phyloP scores from a whole-genome alignment of 2,329 filamentous ascomycete species.

The Colletotrichum orchidophilum region DNA sequence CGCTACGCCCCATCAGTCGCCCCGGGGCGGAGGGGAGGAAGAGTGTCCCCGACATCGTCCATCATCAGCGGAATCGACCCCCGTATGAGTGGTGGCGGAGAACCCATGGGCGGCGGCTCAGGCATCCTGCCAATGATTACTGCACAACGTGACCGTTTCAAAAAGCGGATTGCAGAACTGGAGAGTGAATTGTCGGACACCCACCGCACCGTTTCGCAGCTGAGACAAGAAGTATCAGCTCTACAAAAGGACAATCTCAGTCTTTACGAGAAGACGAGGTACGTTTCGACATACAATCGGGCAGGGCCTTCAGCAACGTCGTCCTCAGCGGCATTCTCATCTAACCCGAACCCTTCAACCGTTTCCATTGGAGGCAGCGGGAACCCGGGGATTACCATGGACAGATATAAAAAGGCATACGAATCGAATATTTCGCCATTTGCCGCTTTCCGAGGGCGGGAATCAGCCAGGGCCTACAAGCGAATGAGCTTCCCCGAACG shows the following conservation, averaged over 20 bases:
- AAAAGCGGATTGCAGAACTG: slow-evolving; percentile 91
- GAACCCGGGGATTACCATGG: slow-evolving; percentile 73
- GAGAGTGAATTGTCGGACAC: slow-evolving; percentile 89
- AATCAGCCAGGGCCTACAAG: slow-evolving; percentile 89
- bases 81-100: slow-evolving; percentile 60
- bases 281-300: slow-evolving; percentile 92
- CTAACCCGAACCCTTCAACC: slow-evolving; percentile 80
- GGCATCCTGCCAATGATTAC: slow-evolving; percentile 98
- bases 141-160: slow-evolving; percentile 97
- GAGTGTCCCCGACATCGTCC: slow-evolving; percentile 90
- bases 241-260: slow-evolving; percentile 96
- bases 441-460: slow-evolving; percentile 92
- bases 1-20: slow-evolving; percentile 74
- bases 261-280: slow-evolving; percentile 97
- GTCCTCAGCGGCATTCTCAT: slow-evolving; percentile 71
- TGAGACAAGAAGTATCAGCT: slow-evolving; percentile 90
- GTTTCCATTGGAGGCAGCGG: slow-evolving; percentile 66
- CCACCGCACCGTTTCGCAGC: slow-evolving; percentile 82
- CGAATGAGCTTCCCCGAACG: slow-evolving; percentile 93
- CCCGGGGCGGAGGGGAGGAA: slow-evolving; percentile 71
- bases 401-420: slow-evolving; percentile 91
- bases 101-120: slow-evolving; percentile 77
- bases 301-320: slow-evolving; percentile 68
- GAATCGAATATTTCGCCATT: slow-evolving; percentile 97
- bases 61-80: slow-evolving; percentile 98